Base-by-base conservation (phyloP, 2,329 filamentous ascomycete genomes). In the Penicillium sp. region DNA sequence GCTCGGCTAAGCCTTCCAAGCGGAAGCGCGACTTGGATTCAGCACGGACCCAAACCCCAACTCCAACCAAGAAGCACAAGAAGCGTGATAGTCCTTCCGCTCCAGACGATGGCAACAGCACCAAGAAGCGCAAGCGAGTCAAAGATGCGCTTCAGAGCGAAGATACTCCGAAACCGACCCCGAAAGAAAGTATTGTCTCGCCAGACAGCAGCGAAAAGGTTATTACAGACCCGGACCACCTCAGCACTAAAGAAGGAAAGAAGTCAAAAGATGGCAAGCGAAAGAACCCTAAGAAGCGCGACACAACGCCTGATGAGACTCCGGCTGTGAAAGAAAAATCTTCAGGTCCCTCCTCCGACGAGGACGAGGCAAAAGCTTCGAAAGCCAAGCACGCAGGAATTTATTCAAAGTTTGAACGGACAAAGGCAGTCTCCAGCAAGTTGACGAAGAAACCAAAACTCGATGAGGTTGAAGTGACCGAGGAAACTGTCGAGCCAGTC, bases 351-450 rank as follows among this genome's bases (percentile, higher is more conserved):
- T n/a, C 57, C 46, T 35, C 54, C 13, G 50, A 27, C 3, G 49
- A 57, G 21, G 56, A 60, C 2, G 41, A 56, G 52, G 43, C 53
- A 26, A 68, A 61, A 52, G 48, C 44, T 54, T 56, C 55, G 14
- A 73, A 68, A 56, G 64, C 63, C 35, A 76, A 75, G 56, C 73
- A 74, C 55, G 68, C 71, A 2, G 67, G 69, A 14, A 70, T 77
- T 10, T 27, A 74, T 26, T 72, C 72, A n/a, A 77, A 75, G 54
- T 76, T 76, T 51, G 68, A 75, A 55, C 68, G 70, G n/a, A 75
- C 75, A 1, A 51, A 70, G 61, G 53, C 63, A 52, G 51, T 68
- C 44, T 55, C 59, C 31, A 61, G 52, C 22, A 52, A 57, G 5
- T 66, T 68, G 51, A 29, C 39, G 19, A 95, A 63, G 48, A 56